These are phyloP conservation scores for Prunus armeniaca DNA, from an alignment of 306 rosid species.

Conservation along the genomic window DNA sequence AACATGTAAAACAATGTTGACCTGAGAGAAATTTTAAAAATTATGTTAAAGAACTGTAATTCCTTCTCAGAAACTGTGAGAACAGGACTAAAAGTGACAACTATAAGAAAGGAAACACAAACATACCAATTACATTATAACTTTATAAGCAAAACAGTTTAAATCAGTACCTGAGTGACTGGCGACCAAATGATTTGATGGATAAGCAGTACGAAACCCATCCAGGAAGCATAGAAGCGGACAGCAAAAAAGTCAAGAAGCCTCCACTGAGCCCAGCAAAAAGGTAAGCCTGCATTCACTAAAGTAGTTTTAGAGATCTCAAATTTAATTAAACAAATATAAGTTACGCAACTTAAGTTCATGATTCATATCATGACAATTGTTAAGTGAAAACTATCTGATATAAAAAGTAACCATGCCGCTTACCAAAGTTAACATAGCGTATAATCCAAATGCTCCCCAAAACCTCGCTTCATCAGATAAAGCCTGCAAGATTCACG, in stretches of 20 bases:
- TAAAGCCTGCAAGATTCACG: constrained; percentile 54
- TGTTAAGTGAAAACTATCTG: not conserved
- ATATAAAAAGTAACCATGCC: not conserved
- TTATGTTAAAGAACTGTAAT: not conserved
- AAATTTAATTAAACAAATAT: not conserved
- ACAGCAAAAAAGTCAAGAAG: constrained; percentile 61
- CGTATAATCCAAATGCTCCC: constrained; percentile 92
- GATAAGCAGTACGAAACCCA: constrained; percentile 72
- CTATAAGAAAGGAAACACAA: not conserved
- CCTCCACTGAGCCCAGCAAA: constrained; percentile 87
- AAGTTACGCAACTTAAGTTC: not conserved
- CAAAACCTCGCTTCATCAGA: constrained; percentile 86
- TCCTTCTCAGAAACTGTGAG: not conserved
- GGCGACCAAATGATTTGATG: constrained; percentile 54
- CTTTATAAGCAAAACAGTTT: constrained; percentile 12
- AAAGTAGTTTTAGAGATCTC: constrained; percentile 40
- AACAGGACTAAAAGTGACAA: constrained; percentile 5
- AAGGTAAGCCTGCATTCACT: constrained; percentile 82
- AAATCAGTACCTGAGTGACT: constrained; percentile 62
- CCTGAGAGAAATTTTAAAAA: constrained; percentile 46
- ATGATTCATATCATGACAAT: constrained; percentile 1
- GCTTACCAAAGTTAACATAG: constrained; percentile 69
- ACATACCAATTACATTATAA: not conserved
- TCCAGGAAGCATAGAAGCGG: constrained; percentile 74
- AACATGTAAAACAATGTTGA: constrained; percentile 63